Conservation (phyloP, 352 stramenopile species). For the Pythium periplocum region DNA sequence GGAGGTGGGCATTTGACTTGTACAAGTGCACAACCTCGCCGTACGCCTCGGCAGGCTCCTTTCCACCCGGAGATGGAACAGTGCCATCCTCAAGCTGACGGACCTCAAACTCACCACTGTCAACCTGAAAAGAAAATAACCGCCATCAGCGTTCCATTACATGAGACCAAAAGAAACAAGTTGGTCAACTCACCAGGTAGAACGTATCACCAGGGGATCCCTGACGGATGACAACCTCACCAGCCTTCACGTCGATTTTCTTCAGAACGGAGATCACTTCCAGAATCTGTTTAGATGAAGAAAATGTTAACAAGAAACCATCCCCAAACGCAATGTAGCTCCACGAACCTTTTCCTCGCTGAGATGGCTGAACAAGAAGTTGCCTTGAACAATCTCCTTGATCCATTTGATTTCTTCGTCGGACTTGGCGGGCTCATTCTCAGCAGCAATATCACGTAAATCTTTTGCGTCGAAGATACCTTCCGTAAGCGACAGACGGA, state of each 20-base stretch:
- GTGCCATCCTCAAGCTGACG: conserved; percentile 37
- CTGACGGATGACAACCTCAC: conserved; percentile 90
- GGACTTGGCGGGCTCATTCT: conserved; percentile 45
- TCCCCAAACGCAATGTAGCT: background rate
- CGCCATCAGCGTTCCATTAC: no score
- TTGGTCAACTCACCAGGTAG: conserved; percentile 71
- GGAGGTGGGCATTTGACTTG: conserved; percentile 44
- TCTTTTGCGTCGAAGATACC: conserved; percentile 23
- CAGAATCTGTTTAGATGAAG: conserved; percentile 31
- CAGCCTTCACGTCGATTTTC: conserved; percentile 69
- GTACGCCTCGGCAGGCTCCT: conserved; percentile 27
- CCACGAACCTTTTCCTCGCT: conserved; percentile 72
- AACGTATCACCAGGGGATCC: conserved; percentile 91
- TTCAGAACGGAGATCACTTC: conserved; percentile 89
- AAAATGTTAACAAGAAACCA: background rate
- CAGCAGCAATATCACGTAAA: conserved; percentile 2
- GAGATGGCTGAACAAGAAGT: conserved; percentile 92
- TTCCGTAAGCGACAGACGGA: conserved; percentile 72
- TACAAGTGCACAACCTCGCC: conserved; percentile 75
- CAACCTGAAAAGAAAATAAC: conserved; percentile 29
- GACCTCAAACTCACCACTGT: conserved; percentile 76
- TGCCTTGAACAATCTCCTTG: conserved; percentile 83
- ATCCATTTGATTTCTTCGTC: conserved; percentile 82
- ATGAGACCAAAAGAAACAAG: background rate
- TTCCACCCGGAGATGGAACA: background rate